Conservation (phyloP, 768 basidiomycete species). For the Dacryopinax spathularia region DNA sequence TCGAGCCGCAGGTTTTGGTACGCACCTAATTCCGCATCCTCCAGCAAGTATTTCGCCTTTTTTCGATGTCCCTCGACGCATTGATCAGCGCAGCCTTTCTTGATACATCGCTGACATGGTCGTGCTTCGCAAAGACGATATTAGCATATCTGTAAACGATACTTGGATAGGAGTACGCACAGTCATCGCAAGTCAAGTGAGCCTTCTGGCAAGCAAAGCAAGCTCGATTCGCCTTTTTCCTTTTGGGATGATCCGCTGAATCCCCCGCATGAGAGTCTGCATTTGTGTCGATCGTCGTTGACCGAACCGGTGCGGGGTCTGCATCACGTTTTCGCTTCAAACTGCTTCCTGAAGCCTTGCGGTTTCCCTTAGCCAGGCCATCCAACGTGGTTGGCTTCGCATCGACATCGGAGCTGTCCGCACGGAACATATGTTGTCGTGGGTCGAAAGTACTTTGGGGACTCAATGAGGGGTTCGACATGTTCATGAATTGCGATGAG, state of each 20-base stretch:
- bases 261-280: background rate
- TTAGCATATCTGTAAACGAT: background rate
- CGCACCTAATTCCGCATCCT: constrained; percentile 81
- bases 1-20: background rate
- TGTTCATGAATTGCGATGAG: background rate
- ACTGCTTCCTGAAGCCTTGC: background rate
- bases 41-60: constrained; percentile 93
- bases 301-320: background rate
- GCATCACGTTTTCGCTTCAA: background rate
- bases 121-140: constrained; percentile 44
- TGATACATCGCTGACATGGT: constrained; percentile 89
- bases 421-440: background rate
- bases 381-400: background rate
- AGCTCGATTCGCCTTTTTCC: constrained; percentile 88
- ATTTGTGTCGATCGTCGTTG: background rate
- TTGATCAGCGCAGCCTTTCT: constrained; percentile 74
- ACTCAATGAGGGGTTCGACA: background rate
- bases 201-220: constrained; percentile 95
- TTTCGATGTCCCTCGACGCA: constrained; percentile 94
- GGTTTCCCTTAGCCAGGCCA: background rate
- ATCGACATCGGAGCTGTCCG: background rate
- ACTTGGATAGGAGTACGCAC: constrained; percentile 36
- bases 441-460: background rate
- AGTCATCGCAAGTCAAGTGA: constrained; percentile 95
- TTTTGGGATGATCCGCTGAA: constrained; percentile 40